These are phyloP conservation scores for Zangia roseola DNA, from an alignment of 768 basidiomycete species.

Conservation along the genomic window DNA sequence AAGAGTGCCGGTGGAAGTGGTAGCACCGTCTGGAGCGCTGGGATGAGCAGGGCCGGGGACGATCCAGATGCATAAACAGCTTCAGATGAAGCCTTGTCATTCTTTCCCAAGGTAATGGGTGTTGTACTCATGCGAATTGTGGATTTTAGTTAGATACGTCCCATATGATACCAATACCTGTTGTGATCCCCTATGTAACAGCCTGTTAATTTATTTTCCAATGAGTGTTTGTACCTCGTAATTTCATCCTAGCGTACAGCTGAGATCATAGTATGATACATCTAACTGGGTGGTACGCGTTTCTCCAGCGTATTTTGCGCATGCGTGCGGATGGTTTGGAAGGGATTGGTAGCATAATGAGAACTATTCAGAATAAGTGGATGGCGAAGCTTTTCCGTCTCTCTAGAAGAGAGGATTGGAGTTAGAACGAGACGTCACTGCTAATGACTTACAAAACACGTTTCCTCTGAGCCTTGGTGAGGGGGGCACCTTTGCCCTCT, in stretches of 20 bases:
- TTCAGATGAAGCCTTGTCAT: not conserved
- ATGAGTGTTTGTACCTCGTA: not conserved
- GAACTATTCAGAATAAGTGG: conserved; percentile 68
- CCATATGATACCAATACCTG: conserved; percentile 17
- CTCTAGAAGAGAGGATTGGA: conserved; percentile 36
- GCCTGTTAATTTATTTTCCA: conserved; percentile 19
- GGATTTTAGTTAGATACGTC: conserved; percentile 18
- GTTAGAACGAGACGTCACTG: not conserved
- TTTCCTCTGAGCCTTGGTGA: conserved; percentile 65
- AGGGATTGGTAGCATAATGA: conserved; percentile 66
- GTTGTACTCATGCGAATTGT: conserved; percentile 16
- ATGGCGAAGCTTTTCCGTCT: conserved; percentile 65
- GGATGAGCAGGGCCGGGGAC: conserved; percentile 65
- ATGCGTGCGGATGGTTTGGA: conserved; percentile 76
- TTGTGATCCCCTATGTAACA: conserved; percentile 21
- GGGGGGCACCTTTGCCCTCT: conserved; percentile 55
- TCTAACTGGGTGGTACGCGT: conserved; percentile 30
- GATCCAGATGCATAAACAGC: conserved; percentile 34
- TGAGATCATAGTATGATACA: not conserved
- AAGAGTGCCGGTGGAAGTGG: conserved; percentile 61
- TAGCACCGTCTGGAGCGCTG: conserved; percentile 87
- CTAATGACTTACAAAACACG: conserved; percentile 57
- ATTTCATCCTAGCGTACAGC: not conserved
- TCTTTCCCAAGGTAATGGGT: conserved; percentile 5
- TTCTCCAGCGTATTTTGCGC: conserved; percentile 74